Base-by-base conservation (phyloP, 129 eudicot species). In the Flaveria ramosissima region DNA sequence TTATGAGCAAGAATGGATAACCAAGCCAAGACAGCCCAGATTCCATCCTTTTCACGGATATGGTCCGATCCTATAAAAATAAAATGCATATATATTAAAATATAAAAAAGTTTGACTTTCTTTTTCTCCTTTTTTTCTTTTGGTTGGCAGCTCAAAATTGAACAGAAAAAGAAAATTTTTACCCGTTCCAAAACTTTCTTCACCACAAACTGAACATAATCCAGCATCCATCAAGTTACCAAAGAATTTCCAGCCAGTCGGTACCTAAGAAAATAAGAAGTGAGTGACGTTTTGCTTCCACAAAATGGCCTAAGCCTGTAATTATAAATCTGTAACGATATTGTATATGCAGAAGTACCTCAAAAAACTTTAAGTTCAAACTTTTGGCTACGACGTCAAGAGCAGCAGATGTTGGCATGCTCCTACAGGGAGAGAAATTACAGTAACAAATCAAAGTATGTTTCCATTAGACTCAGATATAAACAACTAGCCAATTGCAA, bases 131-230 rank as follows among this genome's bases (percentile, higher is more conserved):
- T 9, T 9, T 59, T 59, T 21, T 11, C 32, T 59, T 59, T 59
- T 23, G 27, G 63, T 7, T 42, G 4, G 65, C 23, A 50, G 47
- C 68, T 14, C 32, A 21, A 59, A 57, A 59, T 10, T 57, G 23
- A 57, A 21, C 23, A 43, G 42, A 16, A 36, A 20, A 24, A 52
- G 16, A 77, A 45, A 72, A 20, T 13, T 82, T 24, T 83, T 83
- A 93, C 98, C 98, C 39, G 98, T 93, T 80, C 98, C 98, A 32
- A 93, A 93, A 87, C 97, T 93, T 84, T 93, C 98, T 93, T 93
- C 98, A 77, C 97, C 98, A 82, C 98, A 93, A 68, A 93, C 88
- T 11, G 97, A 90, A 77, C 98, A 93, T 83, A 84, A 52, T 73
- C 97, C 98, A 80, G 96, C 98, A 83, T 90, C 97, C 97, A 93